Base-by-base conservation (phyloP, 129 eudicot genomes). In the Dittrichia graveolens region DNA sequence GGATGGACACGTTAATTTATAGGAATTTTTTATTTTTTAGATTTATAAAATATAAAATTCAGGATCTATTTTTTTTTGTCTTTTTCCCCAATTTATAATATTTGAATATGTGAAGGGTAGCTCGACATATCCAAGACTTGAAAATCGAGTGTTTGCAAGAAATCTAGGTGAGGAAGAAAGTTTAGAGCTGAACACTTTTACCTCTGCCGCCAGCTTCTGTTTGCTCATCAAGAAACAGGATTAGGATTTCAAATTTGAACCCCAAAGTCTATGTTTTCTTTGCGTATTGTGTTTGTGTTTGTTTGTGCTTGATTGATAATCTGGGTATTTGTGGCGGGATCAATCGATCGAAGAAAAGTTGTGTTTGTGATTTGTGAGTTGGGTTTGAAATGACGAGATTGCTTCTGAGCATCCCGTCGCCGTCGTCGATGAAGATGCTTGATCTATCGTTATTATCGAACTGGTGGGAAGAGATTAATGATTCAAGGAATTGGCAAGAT, bases 401-500 rank as follows among this genome's bases (percentile, higher is more conserved):
- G 75, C 55, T 47, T 13, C 38, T 68, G 56, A 49, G 81, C 61
- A 70, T 76, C 60, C 80, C 69, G 24, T 76, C 80, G 11, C 74
- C 80, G 0, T 42, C 74, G 19, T 65, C 67, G 66, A 42, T 69
- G 76, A 61, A 59, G 65, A 24, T 39, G 46, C 45, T 60, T 74
- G 85, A 82, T 40, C 49, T 53, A 47, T 78, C 59, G 18, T 69
- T 64, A 41, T 40, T 77, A 5, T 42, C 64, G 14, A 61, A 60
- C 58, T 88, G 90, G 94, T 88, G 94, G 94, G 82, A 88, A 10
- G 75, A 77, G 70, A 71, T 85, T 60, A 82, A 88, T 47, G 86
- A 85, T 73, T 88, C 95, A 4, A 79, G 70, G 6, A 44, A 71
- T 37, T 88, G 91, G 91, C 95, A 88, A 55, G 91, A 88, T 69